Evolutionary conservation across 768 basidiomycete genomes (phyloP).

Genomic region (Trametes cinnabarina): DNA sequence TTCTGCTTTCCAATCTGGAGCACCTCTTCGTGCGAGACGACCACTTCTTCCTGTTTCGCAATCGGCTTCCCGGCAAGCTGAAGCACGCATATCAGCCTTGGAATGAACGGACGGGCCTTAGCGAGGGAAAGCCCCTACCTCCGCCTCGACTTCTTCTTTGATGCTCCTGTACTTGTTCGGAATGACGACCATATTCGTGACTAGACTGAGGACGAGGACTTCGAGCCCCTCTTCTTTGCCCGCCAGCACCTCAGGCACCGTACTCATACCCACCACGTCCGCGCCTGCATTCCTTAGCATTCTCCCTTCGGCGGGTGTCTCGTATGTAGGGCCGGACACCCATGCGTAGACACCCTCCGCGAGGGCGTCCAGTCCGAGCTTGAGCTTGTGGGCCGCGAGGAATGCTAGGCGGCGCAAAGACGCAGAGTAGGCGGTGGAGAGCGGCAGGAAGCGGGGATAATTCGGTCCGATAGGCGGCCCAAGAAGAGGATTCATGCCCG

Average conservation of each 20-base stretch:
- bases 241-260: conserved; percentile 83
- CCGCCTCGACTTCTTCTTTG: conserved; percentile 71
- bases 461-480: conserved; percentile 61
- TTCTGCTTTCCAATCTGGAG: conserved; percentile 61
- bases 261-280: conserved; percentile 94
- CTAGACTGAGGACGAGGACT: conserved; percentile 77
- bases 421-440: conserved; percentile 81
- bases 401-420: conserved; percentile 70
- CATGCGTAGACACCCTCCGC: conserved; percentile 86
- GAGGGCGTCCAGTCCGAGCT: conserved; percentile 51
- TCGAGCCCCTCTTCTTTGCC: conserved; percentile 74
- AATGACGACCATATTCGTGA: conserved; percentile 83
- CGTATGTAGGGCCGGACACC: conserved; percentile 89
- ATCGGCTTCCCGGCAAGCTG: conserved; percentile 63
- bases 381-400: conserved; percentile 63
- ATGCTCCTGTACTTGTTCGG: conserved; percentile 65
- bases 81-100: neutral
- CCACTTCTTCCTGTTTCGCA: conserved; percentile 38
- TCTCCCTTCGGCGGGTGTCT: conserved; percentile 83
- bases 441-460: conserved; percentile 75
- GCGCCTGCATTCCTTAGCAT: conserved; percentile 74
- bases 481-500: conserved; percentile 76
- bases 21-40: conserved; percentile 81
- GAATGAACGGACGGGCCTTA: conserved; percentile 1
- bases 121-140: conserved; percentile 45